phyloP scores from a whole-genome alignment of 306 rosid genomes.

The Hippophae tibetana region DNA sequence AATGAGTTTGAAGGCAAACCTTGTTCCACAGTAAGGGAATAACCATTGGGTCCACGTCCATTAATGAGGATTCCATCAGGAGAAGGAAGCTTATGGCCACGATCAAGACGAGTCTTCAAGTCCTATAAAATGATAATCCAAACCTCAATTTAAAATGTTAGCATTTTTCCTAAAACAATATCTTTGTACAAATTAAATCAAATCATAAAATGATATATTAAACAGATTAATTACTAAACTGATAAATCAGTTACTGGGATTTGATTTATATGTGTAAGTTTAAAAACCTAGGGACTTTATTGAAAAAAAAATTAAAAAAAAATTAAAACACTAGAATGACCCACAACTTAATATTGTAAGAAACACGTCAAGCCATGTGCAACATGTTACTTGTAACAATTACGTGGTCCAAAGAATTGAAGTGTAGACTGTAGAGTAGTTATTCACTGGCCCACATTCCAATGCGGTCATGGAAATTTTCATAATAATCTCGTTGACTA shows the following conservation, averaged over 20 bases:
- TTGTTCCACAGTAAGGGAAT: constrained; percentile 68
- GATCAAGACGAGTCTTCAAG: constrained; percentile 57
- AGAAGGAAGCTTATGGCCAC: constrained; percentile 60
- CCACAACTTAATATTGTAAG: not conserved
- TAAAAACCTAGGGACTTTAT: not conserved
- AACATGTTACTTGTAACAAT: not conserved
- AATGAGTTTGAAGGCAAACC: constrained; percentile 27
- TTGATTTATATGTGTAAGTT: no score
- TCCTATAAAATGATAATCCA: constrained; percentile 26
- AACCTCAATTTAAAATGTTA: not conserved
- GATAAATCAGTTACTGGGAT: no score
- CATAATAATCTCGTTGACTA: constrained; percentile 5
- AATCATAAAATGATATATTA: no score
- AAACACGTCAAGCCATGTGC: constrained; percentile 4
- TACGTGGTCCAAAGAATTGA: not conserved
- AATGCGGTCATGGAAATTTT: not conserved
- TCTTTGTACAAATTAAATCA: no score
- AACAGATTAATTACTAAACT: no score
- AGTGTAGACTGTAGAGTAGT: not conserved
- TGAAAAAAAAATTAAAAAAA: no score
- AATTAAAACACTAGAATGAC: not conserved
- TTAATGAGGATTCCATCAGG: constrained; percentile 95
- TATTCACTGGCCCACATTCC: constrained; percentile 4
- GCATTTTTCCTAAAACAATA: no score
- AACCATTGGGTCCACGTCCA: constrained; percentile 81